These are phyloP conservation scores for Eutrema heterophyllum DNA, from an alignment of 345 rosid genomes.

Conservation along the genomic window DNA sequence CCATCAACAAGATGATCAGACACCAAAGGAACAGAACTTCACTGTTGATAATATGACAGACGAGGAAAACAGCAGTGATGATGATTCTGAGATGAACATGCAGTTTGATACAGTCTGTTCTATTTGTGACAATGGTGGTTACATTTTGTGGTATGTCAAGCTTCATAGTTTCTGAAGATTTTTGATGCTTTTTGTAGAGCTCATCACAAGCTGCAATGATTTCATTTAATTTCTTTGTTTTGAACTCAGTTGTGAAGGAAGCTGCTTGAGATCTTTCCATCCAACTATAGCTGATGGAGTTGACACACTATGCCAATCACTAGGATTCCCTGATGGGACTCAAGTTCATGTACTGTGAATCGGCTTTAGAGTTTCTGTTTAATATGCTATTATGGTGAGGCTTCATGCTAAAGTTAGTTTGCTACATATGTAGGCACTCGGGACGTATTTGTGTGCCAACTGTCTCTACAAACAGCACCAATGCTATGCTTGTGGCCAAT, in stretches of 20 bases:
- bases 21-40: slow-evolving; percentile 17
- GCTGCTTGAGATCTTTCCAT: slow-evolving; percentile 73
- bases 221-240: slow-evolving; percentile 1
- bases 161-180: background rate
- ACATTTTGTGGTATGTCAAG: slow-evolving; percentile 45
- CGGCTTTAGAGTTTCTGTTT: slow-evolving; percentile 5
- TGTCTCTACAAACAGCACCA: slow-evolving; percentile 57
- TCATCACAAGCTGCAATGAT: background rate
- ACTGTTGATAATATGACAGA: slow-evolving; percentile 32
- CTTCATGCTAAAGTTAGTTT: slow-evolving; percentile 10
- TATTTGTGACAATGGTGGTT: slow-evolving; percentile 74
- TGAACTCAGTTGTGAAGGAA: slow-evolving; percentile 56
- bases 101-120: slow-evolving; percentile 57
- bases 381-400: background rate
- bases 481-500: slow-evolving; percentile 62
- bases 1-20: slow-evolving; percentile 13
- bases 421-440: slow-evolving; percentile 41
- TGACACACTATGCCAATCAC: slow-evolving; percentile 41
- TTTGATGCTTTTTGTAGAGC: slow-evolving; percentile 1
- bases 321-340: slow-evolving; percentile 40
- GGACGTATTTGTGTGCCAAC: slow-evolving; percentile 46
- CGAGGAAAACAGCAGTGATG: slow-evolving; percentile 28
- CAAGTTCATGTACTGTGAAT: slow-evolving; percentile 47
- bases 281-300: slow-evolving; percentile 42
- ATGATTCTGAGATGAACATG: slow-evolving; percentile 10